Conservation (phyloP, 306 rosid genomes). For the Casuarina equisetifolia region DNA sequence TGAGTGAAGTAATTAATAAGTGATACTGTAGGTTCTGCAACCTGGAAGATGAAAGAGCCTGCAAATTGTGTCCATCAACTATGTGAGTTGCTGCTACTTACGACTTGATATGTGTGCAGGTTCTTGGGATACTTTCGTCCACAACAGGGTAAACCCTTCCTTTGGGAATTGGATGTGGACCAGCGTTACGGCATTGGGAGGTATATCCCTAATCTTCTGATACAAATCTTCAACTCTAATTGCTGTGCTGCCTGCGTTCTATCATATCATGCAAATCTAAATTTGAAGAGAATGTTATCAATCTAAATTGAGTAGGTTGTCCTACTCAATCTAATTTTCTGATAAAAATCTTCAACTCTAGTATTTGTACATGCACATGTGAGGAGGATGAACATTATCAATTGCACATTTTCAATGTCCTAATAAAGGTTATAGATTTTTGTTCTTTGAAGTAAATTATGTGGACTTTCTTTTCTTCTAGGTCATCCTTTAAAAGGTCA, state of each 20-base stretch:
- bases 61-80: neutral
- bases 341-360: too few relatives aligned
- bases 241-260: constrained; percentile 22
- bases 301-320: too few relatives aligned
- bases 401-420: constrained; percentile 2
- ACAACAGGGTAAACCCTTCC: constrained; percentile 66
- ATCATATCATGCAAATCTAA: constrained; percentile 14
- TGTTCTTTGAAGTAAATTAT: neutral
- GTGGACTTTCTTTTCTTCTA: constrained; percentile 34
- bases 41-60: neutral
- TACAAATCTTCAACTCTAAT: constrained; percentile 45
- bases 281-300: neutral
- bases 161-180: constrained; percentile 86
- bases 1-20: constrained; percentile 35
- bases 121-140: constrained; percentile 94
- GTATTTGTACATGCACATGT: neutral
- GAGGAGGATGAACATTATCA: constrained; percentile 6
- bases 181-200: constrained; percentile 56
- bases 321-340: too few relatives aligned
- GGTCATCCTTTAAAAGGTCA: constrained; percentile 72
- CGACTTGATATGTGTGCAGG: constrained; percentile 46
- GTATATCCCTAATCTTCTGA: constrained; percentile 34
- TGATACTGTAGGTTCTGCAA: neutral
- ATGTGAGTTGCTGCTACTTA: constrained; percentile 7
- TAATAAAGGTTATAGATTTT: neutral